A percentile compares a stretch with the other conserved stretches of the same genome.
Conservation (phyloP, 1,284 basidiomycete species). For the Trichosporon ovoides region DNA sequence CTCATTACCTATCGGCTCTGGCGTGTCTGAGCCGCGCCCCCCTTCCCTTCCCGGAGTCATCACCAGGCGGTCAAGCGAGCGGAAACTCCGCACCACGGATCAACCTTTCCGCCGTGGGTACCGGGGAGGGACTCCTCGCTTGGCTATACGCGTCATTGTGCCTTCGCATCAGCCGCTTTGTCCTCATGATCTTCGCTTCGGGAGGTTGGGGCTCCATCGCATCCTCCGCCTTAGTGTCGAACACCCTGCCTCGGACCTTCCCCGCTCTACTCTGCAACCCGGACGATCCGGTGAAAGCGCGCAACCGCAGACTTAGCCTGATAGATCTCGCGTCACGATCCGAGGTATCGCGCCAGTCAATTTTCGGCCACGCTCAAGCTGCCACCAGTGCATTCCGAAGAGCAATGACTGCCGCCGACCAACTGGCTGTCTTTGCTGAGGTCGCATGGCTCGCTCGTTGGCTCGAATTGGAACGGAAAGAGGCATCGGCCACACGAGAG, state of each 20-base stretch:
- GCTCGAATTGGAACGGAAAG: conserved; percentile 75
- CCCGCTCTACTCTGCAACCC: conserved; percentile 21
- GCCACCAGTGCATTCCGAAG: conserved; percentile 79
- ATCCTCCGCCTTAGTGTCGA: conserved; percentile 63
- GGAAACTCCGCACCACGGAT: conserved; percentile 18
- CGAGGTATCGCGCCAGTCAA: conserved; percentile 62
- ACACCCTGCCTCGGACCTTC: conserved; percentile 55
- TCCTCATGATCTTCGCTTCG: conserved; percentile 70
- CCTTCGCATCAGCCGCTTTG: conserved; percentile 42
- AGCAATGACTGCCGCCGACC: conserved; percentile 68
- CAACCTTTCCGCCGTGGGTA: conserved; percentile 30
- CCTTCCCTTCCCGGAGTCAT: conserved; percentile 32
- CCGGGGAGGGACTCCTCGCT: conserved; percentile 44
- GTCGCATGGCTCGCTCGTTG: conserved; percentile 69
- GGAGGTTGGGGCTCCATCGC: conserved; percentile 81
- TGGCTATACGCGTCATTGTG: conserved; percentile 41
- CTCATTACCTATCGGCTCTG: conserved; percentile 36
- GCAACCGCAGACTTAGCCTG: conserved; percentile 54
- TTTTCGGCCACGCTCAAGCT: conserved; percentile 61
- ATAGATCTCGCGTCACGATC: conserved; percentile 60
- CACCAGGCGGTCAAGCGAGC: background rate
- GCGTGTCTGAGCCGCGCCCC: conserved; percentile 36
- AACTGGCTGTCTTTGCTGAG: conserved; percentile 63
- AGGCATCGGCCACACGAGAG: conserved; percentile 77
- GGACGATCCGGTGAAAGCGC: conserved; percentile 13